These are phyloP conservation scores for Endotrypanum monterogeii DNA, from an alignment of 208 protist genomes.

Conservation along the genomic window DNA sequence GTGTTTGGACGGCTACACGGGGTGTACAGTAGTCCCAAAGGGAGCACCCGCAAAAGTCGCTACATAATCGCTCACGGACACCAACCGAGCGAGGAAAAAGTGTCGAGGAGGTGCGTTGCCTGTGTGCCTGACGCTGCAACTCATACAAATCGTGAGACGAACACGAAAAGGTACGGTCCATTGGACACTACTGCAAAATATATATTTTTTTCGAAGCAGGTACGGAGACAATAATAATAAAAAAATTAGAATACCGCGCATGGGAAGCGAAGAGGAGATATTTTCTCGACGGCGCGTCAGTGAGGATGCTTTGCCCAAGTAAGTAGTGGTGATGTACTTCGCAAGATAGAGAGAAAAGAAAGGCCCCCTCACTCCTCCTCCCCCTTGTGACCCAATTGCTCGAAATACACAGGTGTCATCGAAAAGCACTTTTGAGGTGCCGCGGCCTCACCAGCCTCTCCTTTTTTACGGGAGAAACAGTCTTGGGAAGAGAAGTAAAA, in stretches of 20 bases:
- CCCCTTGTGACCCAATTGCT: too few species aligned
- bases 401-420: neutral
- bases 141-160: slow-evolving; percentile 1
- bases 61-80: neutral
- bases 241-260: neutral
- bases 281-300: neutral
- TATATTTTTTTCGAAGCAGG: too few species aligned
- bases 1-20: slow-evolving; percentile 2
- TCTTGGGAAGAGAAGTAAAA: neutral
- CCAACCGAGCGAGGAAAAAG: neutral
- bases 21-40: neutral
- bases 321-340: neutral
- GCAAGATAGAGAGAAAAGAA: neutral
- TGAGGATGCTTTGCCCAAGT: neutral
- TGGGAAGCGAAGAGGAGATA: neutral
- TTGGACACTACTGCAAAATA: neutral
- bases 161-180: neutral
- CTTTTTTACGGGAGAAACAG: neutral
- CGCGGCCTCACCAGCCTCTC: neutral
- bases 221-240: too few species aligned
- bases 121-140: slow-evolving; percentile 1
- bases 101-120: neutral
- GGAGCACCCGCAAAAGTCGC: neutral
- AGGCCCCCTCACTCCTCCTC: neutral
- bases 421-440: neutral